A percentile compares a stretch with the other conserved stretches of the same genome.
Evolutionary conservation across 306 rosid genomes (phyloP).

Genomic region (Myrica gale): DNA sequence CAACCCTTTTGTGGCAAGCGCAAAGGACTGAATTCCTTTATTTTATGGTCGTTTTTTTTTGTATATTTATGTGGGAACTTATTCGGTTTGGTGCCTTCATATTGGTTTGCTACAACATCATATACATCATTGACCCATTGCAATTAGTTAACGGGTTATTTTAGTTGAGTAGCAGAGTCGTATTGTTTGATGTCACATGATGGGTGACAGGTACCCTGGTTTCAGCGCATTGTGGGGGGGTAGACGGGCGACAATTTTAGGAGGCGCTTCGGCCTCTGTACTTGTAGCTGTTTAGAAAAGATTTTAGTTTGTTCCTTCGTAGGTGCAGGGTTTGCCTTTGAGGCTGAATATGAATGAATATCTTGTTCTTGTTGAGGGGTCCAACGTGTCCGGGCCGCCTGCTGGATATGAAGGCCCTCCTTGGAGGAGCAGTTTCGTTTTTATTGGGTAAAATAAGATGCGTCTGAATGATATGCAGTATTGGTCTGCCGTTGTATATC

Average conservation of each 20-base stretch:
- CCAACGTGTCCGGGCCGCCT: too few relatives aligned
- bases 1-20: conserved; percentile 8
- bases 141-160: conserved; percentile 25
- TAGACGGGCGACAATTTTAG: too few relatives aligned
- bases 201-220: not conserved
- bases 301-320: conserved; percentile 19
- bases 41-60: not conserved
- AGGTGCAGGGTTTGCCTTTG: conserved; percentile 28
- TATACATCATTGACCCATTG: conserved; percentile 32
- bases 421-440: too few relatives aligned
- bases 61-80: conserved; percentile 1
- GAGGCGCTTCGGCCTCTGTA: not conserved
- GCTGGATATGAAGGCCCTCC: too few relatives aligned
- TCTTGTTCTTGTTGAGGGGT: too few relatives aligned
- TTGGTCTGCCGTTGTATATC: too few relatives aligned
- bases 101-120: conserved; percentile 28
- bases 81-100: conserved; percentile 11
- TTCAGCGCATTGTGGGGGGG: conserved; percentile 2
- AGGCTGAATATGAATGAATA: too few relatives aligned
- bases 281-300: not conserved
- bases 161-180: conserved; percentile 15
- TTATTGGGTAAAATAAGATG: too few relatives aligned
- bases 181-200: conserved; percentile 8
- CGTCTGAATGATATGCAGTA: too few relatives aligned
- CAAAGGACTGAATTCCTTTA: not conserved